Evolutionary conservation across 2,329 filamentous ascomycete genomes (phyloP).

Genomic region (Fusarium circinatum): DNA sequence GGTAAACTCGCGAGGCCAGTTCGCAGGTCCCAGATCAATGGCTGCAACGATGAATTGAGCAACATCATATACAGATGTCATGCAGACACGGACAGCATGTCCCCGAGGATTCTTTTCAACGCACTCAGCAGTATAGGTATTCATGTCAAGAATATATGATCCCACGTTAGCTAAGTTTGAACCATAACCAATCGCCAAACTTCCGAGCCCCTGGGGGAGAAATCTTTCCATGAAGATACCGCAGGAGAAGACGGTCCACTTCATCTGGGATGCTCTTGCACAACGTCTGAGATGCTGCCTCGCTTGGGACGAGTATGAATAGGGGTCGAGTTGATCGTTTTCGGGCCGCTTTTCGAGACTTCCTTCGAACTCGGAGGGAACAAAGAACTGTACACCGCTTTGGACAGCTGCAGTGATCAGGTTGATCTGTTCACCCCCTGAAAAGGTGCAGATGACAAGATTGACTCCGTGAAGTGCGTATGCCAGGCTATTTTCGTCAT

Average conservation of each 20-base stretch:
- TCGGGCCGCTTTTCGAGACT: constrained; percentile 62
- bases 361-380: constrained; percentile 81
- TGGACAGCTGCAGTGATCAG: constrained; percentile 77
- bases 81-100: constrained; percentile 64
- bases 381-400: constrained; percentile 73
- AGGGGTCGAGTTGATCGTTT: constrained; percentile 70
- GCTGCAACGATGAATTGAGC: constrained; percentile 77
- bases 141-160: constrained; percentile 73
- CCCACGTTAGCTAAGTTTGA: constrained; percentile 66
- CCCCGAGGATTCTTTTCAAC: constrained; percentile 64
- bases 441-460: constrained; percentile 79
- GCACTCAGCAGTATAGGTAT: constrained; percentile 66
- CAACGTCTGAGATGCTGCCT: constrained; percentile 66
- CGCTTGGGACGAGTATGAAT: constrained; percentile 60
- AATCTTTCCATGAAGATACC: constrained; percentile 82
- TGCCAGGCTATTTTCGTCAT: constrained; percentile 64
- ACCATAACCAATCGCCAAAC: constrained; percentile 67
- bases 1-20: constrained; percentile 75
- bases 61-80: constrained; percentile 77
- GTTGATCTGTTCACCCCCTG: constrained; percentile 71
- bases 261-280: constrained; percentile 60
- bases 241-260: constrained; percentile 77
- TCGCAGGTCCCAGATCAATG: constrained; percentile 66
- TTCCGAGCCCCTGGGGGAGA: constrained; percentile 71
- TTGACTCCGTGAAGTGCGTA: constrained; percentile 78